phyloP scores from a whole-genome alignment of 2,329 filamentous ascomycete genomes.

The Hymenoscyphus scutula region DNA sequence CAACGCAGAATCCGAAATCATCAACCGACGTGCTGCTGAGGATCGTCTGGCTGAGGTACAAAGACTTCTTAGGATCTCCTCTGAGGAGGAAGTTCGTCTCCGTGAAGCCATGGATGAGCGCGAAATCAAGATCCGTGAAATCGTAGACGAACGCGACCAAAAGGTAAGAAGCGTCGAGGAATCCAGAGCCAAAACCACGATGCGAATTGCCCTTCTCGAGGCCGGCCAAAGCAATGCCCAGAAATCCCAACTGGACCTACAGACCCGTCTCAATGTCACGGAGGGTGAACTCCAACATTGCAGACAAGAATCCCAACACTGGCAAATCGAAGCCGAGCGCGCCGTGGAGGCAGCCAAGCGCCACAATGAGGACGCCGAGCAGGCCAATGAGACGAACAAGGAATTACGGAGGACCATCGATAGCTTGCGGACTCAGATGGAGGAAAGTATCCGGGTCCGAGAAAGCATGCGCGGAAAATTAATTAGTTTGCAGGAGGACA shows the following conservation, averaged over 20 bases:
- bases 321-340: conserved; percentile 60
- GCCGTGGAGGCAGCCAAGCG: conserved; percentile 62
- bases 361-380: conserved; percentile 57
- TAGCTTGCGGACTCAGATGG: conserved; percentile 72
- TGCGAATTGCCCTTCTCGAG: conserved; percentile 66
- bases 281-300: conserved; percentile 56
- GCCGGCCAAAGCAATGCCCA: conserved; percentile 59
- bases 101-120: conserved; percentile 66
- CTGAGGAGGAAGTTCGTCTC: conserved; percentile 71
- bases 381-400: conserved; percentile 61
- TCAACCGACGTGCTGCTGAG: conserved; percentile 63
- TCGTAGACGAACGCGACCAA: conserved; percentile 67
- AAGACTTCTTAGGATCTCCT: conserved; percentile 62
- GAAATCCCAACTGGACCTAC: conserved; percentile 54
- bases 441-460: conserved; percentile 81
- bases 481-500: conserved; percentile 81
- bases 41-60: conserved; percentile 73
- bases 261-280: conserved; percentile 51
- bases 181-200: conserved; percentile 50
- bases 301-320: conserved; percentile 57
- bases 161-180: conserved; percentile 62
- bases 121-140: conserved; percentile 63
- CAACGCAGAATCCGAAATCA: conserved; percentile 62
- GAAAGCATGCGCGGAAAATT: conserved; percentile 84
- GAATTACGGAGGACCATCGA: conserved; percentile 72